Base-by-base conservation (phyloP, 176 grass and related monocot species). In the Saccharum spontaneum region DNA sequence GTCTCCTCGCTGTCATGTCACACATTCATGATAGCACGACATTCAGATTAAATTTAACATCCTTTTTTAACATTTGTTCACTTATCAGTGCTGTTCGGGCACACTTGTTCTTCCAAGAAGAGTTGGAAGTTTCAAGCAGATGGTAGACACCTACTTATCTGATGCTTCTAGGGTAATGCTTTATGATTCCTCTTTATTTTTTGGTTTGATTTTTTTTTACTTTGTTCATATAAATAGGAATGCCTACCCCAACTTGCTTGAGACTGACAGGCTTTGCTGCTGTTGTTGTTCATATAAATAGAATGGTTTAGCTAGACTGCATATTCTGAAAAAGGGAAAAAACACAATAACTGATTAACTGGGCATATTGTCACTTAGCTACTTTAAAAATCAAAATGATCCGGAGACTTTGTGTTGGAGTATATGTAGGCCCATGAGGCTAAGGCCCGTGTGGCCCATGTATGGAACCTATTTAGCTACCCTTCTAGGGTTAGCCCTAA, bases 71-170 rank as follows among this genome's bases (percentile, higher is more conserved):
- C 63, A 83, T 65, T 77, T 90, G 24, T 90, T 91, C 86, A 22
- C 82, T 75, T 73, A 90, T 82, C 89, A 98, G 93, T 90, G 95
- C 87, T 64, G 87, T 98, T 82, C 89, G 65, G 80, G 87, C 93
- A 80, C 93, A 98, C 76, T 86, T 92, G 67, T 98, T 92, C 90
- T 98, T 98, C 87, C 90, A 89, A 91, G 93, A 95, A 89, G 95
- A 98, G 18, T 85, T 85, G 90, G 89, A 93, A 89, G 84, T 82
- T 98, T 98, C 89, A 98, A 80, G 85, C 83, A 93, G 83, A 95
- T 88, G 79, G 33, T 86, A 68, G 95, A 95, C 39, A 90, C 72
- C 72, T 95, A 90, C 69, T 76, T 98, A 73, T 90, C 90, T 38
- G 93, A 92, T 61, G 93, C 95, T 84, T 90, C 91, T 62, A 92